Conservation (phyloP, 805 yeast species). For the Suhomyces emberorum region DNA sequence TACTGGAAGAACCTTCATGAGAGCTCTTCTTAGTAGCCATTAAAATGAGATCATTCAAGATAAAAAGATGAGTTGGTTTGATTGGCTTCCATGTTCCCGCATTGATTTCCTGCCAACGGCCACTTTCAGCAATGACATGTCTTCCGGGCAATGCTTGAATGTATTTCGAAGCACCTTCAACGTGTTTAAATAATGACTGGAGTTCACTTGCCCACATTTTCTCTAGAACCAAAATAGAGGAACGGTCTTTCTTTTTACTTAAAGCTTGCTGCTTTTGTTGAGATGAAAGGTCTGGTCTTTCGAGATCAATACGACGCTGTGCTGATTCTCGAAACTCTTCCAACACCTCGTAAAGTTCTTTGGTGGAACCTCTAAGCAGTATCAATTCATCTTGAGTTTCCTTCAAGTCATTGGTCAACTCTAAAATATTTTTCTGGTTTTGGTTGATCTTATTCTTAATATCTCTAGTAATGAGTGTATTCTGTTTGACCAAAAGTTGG, state of each 20-base stretch:
- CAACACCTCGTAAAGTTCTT: conserved; percentile 57
- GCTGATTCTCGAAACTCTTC: conserved; percentile 60
- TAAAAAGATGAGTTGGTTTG: conserved; percentile 69
- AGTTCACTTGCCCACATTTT: conserved; percentile 79
- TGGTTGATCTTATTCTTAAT: conserved; percentile 57
- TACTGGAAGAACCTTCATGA: conserved; percentile 23
- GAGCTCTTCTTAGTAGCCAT: conserved; percentile 59
- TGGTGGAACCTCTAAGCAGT: conserved; percentile 55
- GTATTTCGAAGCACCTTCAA: conserved; percentile 86
- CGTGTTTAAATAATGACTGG: conserved; percentile 67
- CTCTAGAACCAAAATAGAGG: conserved; percentile 69
- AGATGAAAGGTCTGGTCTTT: conserved; percentile 23
- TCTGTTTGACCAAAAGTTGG: conserved; percentile 48
- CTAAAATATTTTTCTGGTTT: conserved; percentile 60
- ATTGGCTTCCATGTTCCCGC: conserved; percentile 80
- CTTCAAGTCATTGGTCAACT: conserved; percentile 57
- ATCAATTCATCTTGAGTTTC: conserved; percentile 65
- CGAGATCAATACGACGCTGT: conserved; percentile 49
- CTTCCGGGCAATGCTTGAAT: conserved; percentile 75
- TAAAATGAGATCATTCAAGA: conserved; percentile 73
- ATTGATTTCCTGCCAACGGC: conserved; percentile 83
- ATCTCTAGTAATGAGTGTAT: conserved; percentile 50
- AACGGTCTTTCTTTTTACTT: conserved; percentile 50
- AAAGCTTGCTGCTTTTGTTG: conserved; percentile 3
- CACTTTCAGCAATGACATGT: conserved; percentile 74